Evolutionary conservation across 805 yeast genomes (phyloP).

Genomic region (Pichia ethanolica): DNA sequence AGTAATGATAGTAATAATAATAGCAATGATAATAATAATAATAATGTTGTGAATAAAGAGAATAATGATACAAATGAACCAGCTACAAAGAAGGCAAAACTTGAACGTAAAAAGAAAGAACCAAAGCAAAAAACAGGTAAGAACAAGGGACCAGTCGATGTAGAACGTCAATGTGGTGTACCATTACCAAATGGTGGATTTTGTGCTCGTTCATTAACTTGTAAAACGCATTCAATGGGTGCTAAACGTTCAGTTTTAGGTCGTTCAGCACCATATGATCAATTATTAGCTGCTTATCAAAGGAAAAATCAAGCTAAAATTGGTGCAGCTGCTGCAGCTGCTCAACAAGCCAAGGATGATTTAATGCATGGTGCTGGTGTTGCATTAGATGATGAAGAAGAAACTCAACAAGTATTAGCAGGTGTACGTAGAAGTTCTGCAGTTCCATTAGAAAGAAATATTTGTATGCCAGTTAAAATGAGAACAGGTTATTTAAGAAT

Average conservation of each 20-base stretch:
- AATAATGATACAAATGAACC: constrained; percentile 20
- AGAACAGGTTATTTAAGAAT: constrained; percentile 73
- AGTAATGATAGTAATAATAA: neutral
- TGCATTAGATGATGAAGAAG: constrained; percentile 81
- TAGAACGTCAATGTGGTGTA: constrained; percentile 94
- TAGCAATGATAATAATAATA: neutral
- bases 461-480: constrained; percentile 59
- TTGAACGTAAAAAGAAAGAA: constrained; percentile 19
- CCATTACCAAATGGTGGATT: constrained; percentile 88
- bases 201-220: constrained; percentile 92
- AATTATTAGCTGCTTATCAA: constrained; percentile 80
- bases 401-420: constrained; percentile 82
- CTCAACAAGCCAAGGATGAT: constrained; percentile 68
- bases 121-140: constrained; percentile 38
- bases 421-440: constrained; percentile 80
- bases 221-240: constrained; percentile 98
- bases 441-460: constrained; percentile 73
- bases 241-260: constrained; percentile 95
- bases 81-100: constrained; percentile 9
- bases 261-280: constrained; percentile 87
- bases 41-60: constrained; percentile 13
- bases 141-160: constrained; percentile 79
- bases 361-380: constrained; percentile 39
- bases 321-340: constrained; percentile 75
- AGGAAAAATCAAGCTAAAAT: constrained; percentile 85